Evolutionary conservation across 2,329 filamentous ascomycete genomes (phyloP).

Genomic region (Ascocoryne sarcoides): DNA sequence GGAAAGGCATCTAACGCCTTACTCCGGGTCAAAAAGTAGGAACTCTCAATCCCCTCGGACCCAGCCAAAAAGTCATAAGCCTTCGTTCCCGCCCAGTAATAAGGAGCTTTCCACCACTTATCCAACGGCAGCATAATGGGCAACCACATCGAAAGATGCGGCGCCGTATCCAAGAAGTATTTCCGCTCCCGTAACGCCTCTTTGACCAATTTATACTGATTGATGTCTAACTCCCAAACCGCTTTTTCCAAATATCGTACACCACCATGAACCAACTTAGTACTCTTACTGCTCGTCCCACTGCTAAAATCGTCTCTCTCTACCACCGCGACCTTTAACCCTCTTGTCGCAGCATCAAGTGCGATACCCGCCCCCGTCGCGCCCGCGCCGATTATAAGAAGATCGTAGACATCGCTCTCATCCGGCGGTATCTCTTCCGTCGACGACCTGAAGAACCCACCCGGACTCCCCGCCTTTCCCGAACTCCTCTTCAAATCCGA

Average conservation of each 20-base stretch:
- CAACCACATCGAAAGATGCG: constrained; percentile 64
- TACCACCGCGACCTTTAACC: constrained; percentile 61
- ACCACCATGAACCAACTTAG: constrained; percentile 69
- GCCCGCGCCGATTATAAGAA: constrained; percentile 62
- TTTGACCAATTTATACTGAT: constrained; percentile 61
- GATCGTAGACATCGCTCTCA: constrained; percentile 50
- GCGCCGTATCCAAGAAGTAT: constrained; percentile 67
- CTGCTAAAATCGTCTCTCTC: constrained; percentile 67
- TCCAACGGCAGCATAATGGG: constrained; percentile 69
- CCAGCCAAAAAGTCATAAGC: constrained; percentile 80
- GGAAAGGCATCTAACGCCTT: constrained; percentile 83
- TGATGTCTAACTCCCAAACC: constrained; percentile 67
- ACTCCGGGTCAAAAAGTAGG: constrained; percentile 79
- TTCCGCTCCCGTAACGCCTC: constrained; percentile 67
- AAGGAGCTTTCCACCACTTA: constrained; percentile 70
- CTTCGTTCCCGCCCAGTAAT: constrained; percentile 72
- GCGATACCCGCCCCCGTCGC: constrained; percentile 65
- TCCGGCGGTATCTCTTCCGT: constrained; percentile 25
- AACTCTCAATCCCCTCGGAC: constrained; percentile 79
- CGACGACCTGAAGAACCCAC: constrained; percentile 43
- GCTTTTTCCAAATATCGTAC: constrained; percentile 70
- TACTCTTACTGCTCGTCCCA: constrained; percentile 67
- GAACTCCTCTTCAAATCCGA: constrained; percentile 39
- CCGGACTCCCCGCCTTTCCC: constrained; percentile 35
- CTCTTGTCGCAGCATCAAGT: constrained; percentile 62